Conservation (phyloP, 2,329 filamentous ascomycete genomes). For the Colletotrichum costaricense region DNA sequence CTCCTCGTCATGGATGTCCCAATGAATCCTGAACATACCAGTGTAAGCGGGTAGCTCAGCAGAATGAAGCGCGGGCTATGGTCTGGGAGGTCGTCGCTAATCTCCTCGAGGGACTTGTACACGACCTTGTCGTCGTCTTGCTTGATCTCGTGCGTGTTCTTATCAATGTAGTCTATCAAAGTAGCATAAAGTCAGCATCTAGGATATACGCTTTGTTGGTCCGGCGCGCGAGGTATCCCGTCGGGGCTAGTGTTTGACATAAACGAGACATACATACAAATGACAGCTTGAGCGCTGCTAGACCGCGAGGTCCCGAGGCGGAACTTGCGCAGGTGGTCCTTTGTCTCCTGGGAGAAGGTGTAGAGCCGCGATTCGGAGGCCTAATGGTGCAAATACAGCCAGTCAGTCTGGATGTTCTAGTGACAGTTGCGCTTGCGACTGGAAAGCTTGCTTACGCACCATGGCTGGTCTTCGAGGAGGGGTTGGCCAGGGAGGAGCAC, state of each 20-base stretch:
- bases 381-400: slow-evolving; percentile 40
- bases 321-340: slow-evolving; percentile 92
- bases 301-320: slow-evolving; percentile 89
- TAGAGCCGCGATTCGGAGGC: slow-evolving; percentile 90
- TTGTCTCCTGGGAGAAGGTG: slow-evolving; percentile 91
- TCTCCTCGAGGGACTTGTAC: slow-evolving; percentile 83
- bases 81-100: slow-evolving; percentile 91
- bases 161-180: slow-evolving; percentile 86
- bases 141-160: slow-evolving; percentile 88
- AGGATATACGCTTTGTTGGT: neutral
- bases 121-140: slow-evolving; percentile 80
- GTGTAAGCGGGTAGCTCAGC: slow-evolving; percentile 88
- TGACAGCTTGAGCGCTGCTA: slow-evolving; percentile 88
- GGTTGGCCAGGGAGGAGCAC: neutral
- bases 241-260: neutral
- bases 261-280: slow-evolving; percentile 76
- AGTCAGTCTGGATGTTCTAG: slow-evolving; percentile 18
- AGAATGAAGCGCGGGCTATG: slow-evolving; percentile 91
- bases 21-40: slow-evolving; percentile 65
- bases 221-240: neutral
- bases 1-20: neutral
- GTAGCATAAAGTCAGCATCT: neutral
- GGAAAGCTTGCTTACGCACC: slow-evolving; percentile 6
- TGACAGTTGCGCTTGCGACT: neutral
- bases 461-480: neutral